These are phyloP conservation scores for Aspergillus sp. DNA, from an alignment of 2,329 filamentous ascomycete genomes.

Conservation along the genomic window DNA sequence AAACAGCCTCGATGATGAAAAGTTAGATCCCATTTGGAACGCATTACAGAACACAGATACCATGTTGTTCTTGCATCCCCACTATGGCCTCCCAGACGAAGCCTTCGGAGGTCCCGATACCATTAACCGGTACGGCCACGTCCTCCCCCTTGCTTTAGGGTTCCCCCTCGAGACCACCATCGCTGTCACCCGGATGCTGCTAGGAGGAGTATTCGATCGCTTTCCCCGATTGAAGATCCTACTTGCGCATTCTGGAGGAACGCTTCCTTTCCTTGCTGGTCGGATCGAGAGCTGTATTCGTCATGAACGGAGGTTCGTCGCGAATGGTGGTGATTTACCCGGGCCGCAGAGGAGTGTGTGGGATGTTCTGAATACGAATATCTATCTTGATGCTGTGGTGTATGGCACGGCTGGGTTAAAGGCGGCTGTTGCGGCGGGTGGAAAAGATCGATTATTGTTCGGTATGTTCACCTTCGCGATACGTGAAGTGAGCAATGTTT, in stretches of 20 bases:
- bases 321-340: constrained; percentile 55
- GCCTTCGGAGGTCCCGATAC: constrained; percentile 74
- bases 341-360: constrained; percentile 53
- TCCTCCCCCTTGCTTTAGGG: constrained; percentile 75
- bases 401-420: constrained; percentile 54
- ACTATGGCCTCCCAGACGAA: constrained; percentile 75
- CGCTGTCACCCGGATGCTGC: constrained; percentile 76
- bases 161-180: constrained; percentile 93
- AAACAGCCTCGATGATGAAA: constrained; percentile 69
- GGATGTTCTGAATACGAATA: constrained; percentile 64
- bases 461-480: constrained; percentile 17
- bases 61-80: constrained; percentile 79
- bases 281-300: constrained; percentile 79
- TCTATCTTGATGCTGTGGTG: constrained; percentile 70
- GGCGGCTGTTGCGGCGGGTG: constrained; percentile 67
- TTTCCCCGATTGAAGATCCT: constrained; percentile 65
- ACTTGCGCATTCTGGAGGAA: constrained; percentile 81
- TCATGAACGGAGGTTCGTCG: constrained; percentile 70
- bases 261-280: constrained; percentile 80
- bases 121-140: constrained; percentile 70
- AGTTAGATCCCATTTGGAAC: constrained; percentile 63
- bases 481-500: background rate
- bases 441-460: constrained; percentile 36
- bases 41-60: constrained; percentile 59
- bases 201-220: constrained; percentile 77